Evolutionary conservation across 2,329 filamentous ascomycete species (phyloP).

Genomic region (Aschersonia sp.): DNA sequence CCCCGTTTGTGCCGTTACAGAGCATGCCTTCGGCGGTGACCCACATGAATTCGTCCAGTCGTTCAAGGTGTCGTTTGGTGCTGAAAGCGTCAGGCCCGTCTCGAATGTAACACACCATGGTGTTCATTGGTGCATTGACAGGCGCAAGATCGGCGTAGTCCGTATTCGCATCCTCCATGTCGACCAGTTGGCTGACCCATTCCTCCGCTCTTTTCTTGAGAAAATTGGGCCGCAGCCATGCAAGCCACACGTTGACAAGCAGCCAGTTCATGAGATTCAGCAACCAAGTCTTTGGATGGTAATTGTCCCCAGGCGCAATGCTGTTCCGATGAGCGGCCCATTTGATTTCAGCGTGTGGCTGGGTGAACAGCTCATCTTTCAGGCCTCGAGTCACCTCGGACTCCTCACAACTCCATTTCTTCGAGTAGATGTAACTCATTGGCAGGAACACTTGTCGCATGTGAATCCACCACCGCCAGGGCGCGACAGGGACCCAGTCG

Average conservation of each 20-base stretch:
- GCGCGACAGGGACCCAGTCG: constrained; percentile 78
- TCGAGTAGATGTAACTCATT: constrained; percentile 84
- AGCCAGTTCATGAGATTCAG: constrained; percentile 68
- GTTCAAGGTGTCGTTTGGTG: constrained; percentile 64
- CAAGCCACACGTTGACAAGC: constrained; percentile 66
- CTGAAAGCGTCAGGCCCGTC: constrained; percentile 64
- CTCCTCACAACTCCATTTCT: constrained; percentile 61
- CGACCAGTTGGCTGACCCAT: constrained; percentile 69
- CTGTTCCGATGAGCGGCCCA: constrained; percentile 70
- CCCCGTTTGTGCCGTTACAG: constrained; percentile 93
- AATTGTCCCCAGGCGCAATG: constrained; percentile 71
- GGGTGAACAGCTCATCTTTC: constrained; percentile 66
- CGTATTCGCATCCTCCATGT: constrained; percentile 88
- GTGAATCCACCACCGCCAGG: constrained; percentile 96
- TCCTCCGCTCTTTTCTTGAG: constrained; percentile 61
- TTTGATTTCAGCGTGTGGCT: constrained; percentile 63
- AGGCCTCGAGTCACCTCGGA: constrained; percentile 60
- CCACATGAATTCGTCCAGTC: constrained; percentile 79
- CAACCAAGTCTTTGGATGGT: constrained; percentile 79
- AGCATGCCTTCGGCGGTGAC: constrained; percentile 86
- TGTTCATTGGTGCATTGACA: constrained; percentile 82
- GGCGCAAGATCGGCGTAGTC: constrained; percentile 76
- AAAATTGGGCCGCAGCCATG: constrained; percentile 52
- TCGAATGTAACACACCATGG: constrained; percentile 69
- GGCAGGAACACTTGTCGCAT: constrained; percentile 93